These are phyloP conservation scores for Arthromyces matolae DNA, from an alignment of 768 basidiomycete species.

Conservation along the genomic window DNA sequence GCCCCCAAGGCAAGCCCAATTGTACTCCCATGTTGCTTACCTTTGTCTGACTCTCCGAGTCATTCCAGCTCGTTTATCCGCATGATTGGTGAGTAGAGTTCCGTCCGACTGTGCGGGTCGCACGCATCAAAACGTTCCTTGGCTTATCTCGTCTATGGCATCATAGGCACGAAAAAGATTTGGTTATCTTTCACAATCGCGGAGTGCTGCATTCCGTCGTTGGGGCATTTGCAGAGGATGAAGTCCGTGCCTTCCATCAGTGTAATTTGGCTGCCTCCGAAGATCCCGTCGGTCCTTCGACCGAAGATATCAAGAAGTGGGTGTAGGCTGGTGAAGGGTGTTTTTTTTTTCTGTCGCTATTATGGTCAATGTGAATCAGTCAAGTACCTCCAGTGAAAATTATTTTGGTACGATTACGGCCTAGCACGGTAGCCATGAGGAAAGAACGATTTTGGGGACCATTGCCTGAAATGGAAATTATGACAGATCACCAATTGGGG, in stretches of 20 bases:
- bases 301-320: constrained; percentile 63
- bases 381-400: too few relatives aligned
- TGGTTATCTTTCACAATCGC: constrained; percentile 85
- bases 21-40: neutral
- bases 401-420: too few relatives aligned
- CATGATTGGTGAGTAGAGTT: constrained; percentile 86
- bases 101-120: too few relatives aligned
- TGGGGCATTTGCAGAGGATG: constrained; percentile 65
- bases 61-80: constrained; percentile 73
- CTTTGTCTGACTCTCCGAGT: neutral
- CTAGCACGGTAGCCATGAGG: too few relatives aligned
- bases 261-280: constrained; percentile 84
- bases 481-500: neutral
- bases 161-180: constrained; percentile 50
- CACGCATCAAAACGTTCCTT: too few relatives aligned
- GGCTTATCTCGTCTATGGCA: neutral
- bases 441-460: too few relatives aligned
- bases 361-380: too few relatives aligned
- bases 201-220: constrained; percentile 79
- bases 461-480: too few relatives aligned
- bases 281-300: constrained; percentile 62
- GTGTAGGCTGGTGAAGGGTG: too few relatives aligned
- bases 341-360: too few relatives aligned
- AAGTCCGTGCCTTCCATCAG: constrained; percentile 77
- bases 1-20: constrained; percentile 62